Conservation (phyloP, 2,329 filamentous ascomycete genomes). For the Trichophyton simii region DNA sequence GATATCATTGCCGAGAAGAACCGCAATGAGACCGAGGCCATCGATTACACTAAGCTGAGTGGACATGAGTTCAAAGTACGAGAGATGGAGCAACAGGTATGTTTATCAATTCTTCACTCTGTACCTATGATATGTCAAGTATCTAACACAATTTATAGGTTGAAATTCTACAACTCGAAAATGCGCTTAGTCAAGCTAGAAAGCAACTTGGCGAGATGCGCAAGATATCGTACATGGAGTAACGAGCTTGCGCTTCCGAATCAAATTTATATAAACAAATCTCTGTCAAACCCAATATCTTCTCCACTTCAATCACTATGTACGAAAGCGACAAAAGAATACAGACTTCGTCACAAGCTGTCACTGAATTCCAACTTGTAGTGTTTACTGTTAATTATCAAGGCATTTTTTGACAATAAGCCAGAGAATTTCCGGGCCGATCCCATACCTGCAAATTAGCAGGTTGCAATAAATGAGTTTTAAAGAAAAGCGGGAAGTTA, state of each 20-base stretch:
- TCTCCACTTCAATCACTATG: neutral
- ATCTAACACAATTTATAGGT: constrained; percentile 46
- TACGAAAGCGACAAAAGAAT: neutral
- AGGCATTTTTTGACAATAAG: no score
- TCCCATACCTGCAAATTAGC: neutral
- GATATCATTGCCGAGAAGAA: constrained; percentile 81
- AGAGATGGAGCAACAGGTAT: constrained; percentile 98
- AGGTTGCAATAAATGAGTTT: neutral
- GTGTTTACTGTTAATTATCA: no score
- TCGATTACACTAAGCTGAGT: constrained; percentile 80
- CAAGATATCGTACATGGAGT: constrained; percentile 87
- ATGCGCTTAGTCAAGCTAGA: constrained; percentile 64
- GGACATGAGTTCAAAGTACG: constrained; percentile 95
- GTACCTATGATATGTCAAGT: constrained; percentile 6
- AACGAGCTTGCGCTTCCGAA: constrained; percentile 22
- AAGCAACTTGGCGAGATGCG: constrained; percentile 90
- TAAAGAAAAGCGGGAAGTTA: neutral
- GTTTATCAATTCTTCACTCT: constrained; percentile 15
- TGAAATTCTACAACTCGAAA: constrained; percentile 92
- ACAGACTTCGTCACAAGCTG: neutral
- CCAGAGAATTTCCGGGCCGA: no score
- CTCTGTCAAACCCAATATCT: neutral
- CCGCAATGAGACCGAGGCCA: constrained; percentile 60
- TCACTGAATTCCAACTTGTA: neutral
- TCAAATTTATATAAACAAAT: neutral